Conservation (phyloP, 306 rosid genomes). For the Geum urbanum region DNA sequence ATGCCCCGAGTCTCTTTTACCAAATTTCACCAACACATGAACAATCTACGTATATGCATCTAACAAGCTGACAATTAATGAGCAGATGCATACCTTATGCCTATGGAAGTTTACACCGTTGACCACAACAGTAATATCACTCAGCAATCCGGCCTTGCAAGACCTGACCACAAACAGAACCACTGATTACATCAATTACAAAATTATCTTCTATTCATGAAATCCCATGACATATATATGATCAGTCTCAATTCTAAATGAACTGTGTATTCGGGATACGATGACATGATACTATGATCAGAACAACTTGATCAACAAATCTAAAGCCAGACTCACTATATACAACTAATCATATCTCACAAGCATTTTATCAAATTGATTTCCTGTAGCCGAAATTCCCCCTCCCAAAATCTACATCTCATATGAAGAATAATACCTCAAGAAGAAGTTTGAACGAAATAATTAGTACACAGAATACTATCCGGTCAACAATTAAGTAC, state of each 20-base stretch:
- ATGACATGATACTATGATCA: background rate
- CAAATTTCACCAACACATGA: too few species aligned
- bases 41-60: too few species aligned
- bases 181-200: slow-evolving; percentile 17
- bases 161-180: slow-evolving; percentile 42
- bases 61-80: background rate
- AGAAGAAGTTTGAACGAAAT: too few species aligned
- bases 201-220: background rate
- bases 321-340: background rate
- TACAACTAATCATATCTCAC: too few species aligned
- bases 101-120: slow-evolving; percentile 67
- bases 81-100: slow-evolving; percentile 53
- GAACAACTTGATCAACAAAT: background rate
- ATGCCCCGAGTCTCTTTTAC: too few species aligned
- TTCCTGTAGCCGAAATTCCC: too few species aligned
- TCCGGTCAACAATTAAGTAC: too few species aligned
- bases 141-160: slow-evolving; percentile 62
- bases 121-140: slow-evolving; percentile 59
- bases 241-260: background rate
- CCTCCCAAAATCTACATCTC: too few species aligned
- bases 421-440: too few species aligned
- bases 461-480: too few species aligned
- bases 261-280: background rate
- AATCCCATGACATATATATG: background rate
- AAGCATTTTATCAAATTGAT: too few species aligned